These are phyloP conservation scores for Hyaloperonospora brassicae DNA, from an alignment of 352 stramenopile species.

Conservation along the genomic window DNA sequence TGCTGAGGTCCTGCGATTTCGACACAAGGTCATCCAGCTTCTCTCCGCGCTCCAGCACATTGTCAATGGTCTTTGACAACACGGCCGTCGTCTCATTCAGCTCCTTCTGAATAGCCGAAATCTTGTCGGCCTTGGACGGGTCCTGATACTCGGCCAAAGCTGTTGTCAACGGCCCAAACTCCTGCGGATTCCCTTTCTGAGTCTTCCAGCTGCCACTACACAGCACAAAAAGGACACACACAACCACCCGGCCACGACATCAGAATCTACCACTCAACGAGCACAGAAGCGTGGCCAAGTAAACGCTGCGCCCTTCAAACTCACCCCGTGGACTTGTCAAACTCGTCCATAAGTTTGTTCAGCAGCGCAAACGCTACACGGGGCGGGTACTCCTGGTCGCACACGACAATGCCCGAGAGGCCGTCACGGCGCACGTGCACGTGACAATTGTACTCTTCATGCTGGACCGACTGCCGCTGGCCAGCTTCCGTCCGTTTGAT, in stretches of 20 bases:
- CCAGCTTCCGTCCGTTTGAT: slow-evolving; percentile 94
- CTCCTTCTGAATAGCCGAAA: slow-evolving; percentile 99
- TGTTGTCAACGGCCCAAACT: slow-evolving; percentile 88
- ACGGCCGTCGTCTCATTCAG: slow-evolving; percentile 98
- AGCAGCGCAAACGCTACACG: slow-evolving; percentile 97
- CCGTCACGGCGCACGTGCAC: slow-evolving; percentile 96
- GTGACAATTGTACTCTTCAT: slow-evolving; percentile 98
- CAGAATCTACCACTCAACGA: slow-evolving; percentile 10
- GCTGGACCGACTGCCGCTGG: slow-evolving; percentile 96
- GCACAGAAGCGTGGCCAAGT: slow-evolving; percentile 19
- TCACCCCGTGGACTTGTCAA: slow-evolving; percentile 64
- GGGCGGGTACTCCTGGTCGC: slow-evolving; percentile 96
- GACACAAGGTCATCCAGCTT: slow-evolving; percentile 99
- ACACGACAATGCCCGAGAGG: slow-evolving; percentile 92
- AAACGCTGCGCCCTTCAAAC: background rate
- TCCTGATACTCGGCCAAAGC: slow-evolving; percentile 97
- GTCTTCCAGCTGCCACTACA: slow-evolving; percentile 49
- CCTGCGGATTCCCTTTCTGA: slow-evolving; percentile 54
- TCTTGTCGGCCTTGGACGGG: slow-evolving; percentile 97
- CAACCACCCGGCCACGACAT: slow-evolving; percentile 3
- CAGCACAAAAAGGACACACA: slow-evolving; percentile 11
- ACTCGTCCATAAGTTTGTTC: slow-evolving; percentile 95
- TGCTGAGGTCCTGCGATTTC: slow-evolving; percentile 96
- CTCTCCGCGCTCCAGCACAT: slow-evolving; percentile 95
- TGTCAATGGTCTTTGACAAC: slow-evolving; percentile 99